Evolutionary conservation across 2,329 filamentous ascomycete genomes (phyloP).

Genomic region (Coniochaeta prunicola): DNA sequence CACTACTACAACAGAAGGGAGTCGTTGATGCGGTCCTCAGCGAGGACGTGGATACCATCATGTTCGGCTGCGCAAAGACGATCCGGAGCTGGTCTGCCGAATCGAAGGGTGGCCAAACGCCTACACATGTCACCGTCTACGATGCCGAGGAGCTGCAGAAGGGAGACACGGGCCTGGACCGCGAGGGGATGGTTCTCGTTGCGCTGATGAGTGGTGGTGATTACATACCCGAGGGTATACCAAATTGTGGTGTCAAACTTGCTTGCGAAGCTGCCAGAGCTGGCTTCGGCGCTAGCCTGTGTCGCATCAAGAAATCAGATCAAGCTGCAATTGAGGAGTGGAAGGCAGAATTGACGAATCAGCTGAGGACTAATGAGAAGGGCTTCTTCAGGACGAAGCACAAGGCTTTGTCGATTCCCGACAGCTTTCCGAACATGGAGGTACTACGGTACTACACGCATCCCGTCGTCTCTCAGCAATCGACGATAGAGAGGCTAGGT

Average conservation of each 20-base stretch:
- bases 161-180: slow-evolving; percentile 57
- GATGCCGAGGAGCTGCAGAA: slow-evolving; percentile 48
- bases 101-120: slow-evolving; percentile 53
- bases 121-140: slow-evolving; percentile 84
- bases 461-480: slow-evolving; percentile 65
- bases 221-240: slow-evolving; percentile 82
- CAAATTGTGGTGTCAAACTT: slow-evolving; percentile 78
- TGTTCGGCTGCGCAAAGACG: slow-evolving; percentile 83
- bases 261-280: slow-evolving; percentile 86
- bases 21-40: slow-evolving; percentile 90
- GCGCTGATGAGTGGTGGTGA: slow-evolving; percentile 94
- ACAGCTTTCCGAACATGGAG: slow-evolving; percentile 71
- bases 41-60: slow-evolving; percentile 94
- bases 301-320: slow-evolving; percentile 55
- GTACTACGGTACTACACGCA: slow-evolving; percentile 83
- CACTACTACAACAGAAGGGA: slow-evolving; percentile 71
- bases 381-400: slow-evolving; percentile 73
- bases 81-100: slow-evolving; percentile 81
- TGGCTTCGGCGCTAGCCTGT: slow-evolving; percentile 75
- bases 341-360: slow-evolving; percentile 64
- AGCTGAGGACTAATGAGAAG: slow-evolving; percentile 77
- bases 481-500: slow-evolving; percentile 48
- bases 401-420: slow-evolving; percentile 66
- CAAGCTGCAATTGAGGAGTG: slow-evolving; percentile 55
- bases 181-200: slow-evolving; percentile 87